Evolutionary conservation across 2,329 filamentous ascomycete species (phyloP).

Genomic region (Hypoxylon sp.): DNA sequence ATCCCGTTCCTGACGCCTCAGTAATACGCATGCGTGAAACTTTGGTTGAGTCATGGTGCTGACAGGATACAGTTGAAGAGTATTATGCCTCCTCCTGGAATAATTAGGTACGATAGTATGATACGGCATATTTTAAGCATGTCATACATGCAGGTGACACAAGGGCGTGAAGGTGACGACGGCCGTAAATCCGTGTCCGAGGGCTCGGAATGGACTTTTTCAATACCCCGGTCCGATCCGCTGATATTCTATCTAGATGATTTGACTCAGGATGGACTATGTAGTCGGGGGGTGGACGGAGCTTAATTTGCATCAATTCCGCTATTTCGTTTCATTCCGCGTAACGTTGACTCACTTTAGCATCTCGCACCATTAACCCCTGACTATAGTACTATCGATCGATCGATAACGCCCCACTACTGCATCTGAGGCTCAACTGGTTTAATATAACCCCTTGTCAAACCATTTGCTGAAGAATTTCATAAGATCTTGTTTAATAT

Average conservation of each 20-base stretch:
- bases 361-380: background rate
- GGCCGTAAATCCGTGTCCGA: background rate
- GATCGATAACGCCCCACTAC: background rate
- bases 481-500: background rate
- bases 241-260: background rate
- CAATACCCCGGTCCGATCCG: background rate
- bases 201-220: background rate
- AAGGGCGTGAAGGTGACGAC: background rate
- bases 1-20: conserved; percentile 14
- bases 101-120: background rate
- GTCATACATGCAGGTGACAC: background rate
- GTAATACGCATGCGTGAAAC: background rate
- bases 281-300: background rate
- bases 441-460: background rate
- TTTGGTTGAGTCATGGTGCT: conserved; percentile 1
- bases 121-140: background rate
- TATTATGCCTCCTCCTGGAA: background rate
- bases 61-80: background rate
- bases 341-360: background rate
- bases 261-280: background rate
- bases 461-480: background rate
- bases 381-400: background rate
- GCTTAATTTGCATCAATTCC: background rate
- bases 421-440: background rate
- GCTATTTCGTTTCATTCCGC: background rate